Evolutionary conservation across 2,329 filamentous ascomycete species (phyloP), one percentile per base, ranked within the genome.

Genomic region (Proliferodiscus dingleyae): DNA sequence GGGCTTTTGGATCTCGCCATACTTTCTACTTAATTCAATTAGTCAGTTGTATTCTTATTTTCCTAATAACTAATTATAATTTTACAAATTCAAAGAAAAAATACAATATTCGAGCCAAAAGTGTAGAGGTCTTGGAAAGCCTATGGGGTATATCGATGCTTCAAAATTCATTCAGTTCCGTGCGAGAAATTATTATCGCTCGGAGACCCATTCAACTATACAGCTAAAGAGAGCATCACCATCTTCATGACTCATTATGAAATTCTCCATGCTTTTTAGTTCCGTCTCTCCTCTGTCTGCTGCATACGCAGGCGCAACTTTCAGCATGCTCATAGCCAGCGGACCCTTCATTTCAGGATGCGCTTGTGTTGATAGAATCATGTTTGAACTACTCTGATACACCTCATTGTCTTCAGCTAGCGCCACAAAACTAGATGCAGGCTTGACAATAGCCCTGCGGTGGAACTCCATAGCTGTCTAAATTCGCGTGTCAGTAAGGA

Each of bases 401-500:
- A 29, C 24, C 28, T 40, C 38, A 29, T 40, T 30, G n/a, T 29
- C 38, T 29, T 40, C 38, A 13, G 38, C 38, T 9, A 40, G 13
- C 7, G 13, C 2, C 11, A 29, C 28, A n/a, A 40, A 40, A 6
- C 13, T 22, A 8, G 11, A 15, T 3, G 38, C 38, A 29, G 24
- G 22, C n/a, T 15, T 40, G 4, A 22, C n/a, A 15, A 40, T 21
- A n/a, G 24, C 67, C 9, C 69, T 64, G 9, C 64, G 60, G 55
- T 72, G 70, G 44, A 71, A 71, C 48, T 72, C 68, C 13, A 29
- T 40, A 8, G 38, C 22, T 11, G 38, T 40, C 38, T 29, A 11
- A 2, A 8, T 19, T 15, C 6, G 36, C 5, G 9, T 23, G 19
- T 38, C 23, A 38, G 15, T 22, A 38, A 23, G 18, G n/a, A 38